A percentile compares a stretch with the other conserved stretches of the same genome.
Conservation (phyloP, 2,329 filamentous ascomycete genomes). For the Falciphora oryzae region DNA sequence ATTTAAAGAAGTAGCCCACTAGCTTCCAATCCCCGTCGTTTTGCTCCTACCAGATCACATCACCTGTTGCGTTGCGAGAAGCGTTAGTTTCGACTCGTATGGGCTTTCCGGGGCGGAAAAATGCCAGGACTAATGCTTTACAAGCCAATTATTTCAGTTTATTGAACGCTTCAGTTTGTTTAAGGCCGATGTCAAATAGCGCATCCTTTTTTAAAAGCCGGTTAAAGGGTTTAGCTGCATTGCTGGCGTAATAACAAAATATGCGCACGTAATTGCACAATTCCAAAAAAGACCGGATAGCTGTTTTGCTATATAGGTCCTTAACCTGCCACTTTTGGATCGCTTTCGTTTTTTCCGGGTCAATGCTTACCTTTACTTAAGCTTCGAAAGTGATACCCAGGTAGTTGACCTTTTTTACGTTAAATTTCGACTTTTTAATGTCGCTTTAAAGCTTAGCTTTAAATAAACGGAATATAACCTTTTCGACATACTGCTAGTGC, state of each 20-base stretch:
- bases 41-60: neutral
- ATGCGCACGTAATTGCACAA: slow-evolving; percentile 4
- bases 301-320: neutral
- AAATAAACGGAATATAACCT: neutral
- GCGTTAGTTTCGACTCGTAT: neutral
- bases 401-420: neutral
- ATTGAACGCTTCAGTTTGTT: neutral
- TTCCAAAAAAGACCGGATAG: neutral
- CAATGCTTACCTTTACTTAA: neutral
- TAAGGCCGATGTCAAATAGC: neutral
- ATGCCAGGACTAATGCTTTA: neutral
- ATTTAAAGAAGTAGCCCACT: slow-evolving; percentile 1
- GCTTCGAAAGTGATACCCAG: neutral
- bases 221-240: neutral
- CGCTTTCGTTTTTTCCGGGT: neutral
- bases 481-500: neutral
- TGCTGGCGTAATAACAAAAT: slow-evolving; percentile 2
- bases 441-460: neutral
- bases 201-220: slow-evolving; percentile 3
- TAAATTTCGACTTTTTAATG: slow-evolving; percentile 1
- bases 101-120: neutral
- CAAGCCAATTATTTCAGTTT: neutral
- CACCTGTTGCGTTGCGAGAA: neutral
- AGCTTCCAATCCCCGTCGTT: neutral
- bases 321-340: neutral